Evolutionary conservation across 1,284 basidiomycete species (phyloP).

Genomic region (Omphalotus olearius): DNA sequence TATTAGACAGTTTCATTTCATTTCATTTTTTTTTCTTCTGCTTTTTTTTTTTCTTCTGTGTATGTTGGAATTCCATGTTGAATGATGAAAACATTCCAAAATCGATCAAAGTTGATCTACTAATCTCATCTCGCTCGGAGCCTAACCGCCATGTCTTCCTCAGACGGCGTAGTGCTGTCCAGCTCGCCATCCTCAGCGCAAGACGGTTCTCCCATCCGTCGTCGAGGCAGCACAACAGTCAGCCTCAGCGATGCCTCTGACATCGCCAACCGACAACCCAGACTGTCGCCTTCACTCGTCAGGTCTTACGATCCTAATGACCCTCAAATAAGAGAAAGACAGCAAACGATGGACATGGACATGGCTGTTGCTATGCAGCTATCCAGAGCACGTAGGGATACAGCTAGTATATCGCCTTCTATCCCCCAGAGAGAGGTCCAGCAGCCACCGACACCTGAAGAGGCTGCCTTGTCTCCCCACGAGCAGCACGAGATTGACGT

Average conservation of each 20-base stretch:
- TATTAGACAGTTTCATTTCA: too few relatives aligned
- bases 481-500: conserved; percentile 43
- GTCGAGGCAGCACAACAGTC: conserved; percentile 35
- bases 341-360: conserved; percentile 82
- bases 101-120: too few relatives aligned
- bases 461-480: conserved; percentile 31
- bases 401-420: conserved; percentile 37
- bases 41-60: too few relatives aligned
- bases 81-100: too few relatives aligned
- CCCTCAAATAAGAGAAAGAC: conserved; percentile 68
- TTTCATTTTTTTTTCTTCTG: too few relatives aligned
- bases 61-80: too few relatives aligned
- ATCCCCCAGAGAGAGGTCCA: conserved; percentile 24
- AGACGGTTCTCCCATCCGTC: conserved; percentile 33
- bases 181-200: conserved; percentile 43
- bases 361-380: conserved; percentile 71
- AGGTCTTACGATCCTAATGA: conserved; percentile 65
- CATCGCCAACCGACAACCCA: conserved; percentile 28
- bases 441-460: conserved; percentile 15
- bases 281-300: conserved; percentile 60
- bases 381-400: conserved; percentile 68
- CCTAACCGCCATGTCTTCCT: background rate
- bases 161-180: conserved; percentile 21
- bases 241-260: conserved; percentile 38
- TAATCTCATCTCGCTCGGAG: too few relatives aligned